These are phyloP conservation scores for Tetraselmis chui DNA, from an alignment of 139 green algal genomes.

Conservation along the genomic window DNA sequence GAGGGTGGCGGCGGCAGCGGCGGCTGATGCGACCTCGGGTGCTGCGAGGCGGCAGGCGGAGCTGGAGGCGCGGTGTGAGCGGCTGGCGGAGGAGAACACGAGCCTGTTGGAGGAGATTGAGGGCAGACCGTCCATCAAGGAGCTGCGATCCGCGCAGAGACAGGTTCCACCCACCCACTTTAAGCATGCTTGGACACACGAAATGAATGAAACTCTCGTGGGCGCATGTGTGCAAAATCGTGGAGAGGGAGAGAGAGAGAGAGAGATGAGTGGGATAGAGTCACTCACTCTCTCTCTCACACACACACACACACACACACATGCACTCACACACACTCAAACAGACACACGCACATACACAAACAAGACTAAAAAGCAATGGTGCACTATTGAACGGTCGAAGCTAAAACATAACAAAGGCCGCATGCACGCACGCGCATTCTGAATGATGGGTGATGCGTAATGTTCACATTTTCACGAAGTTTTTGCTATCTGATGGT, in stretches of 20 bases:
- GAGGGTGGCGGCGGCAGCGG: conserved; percentile 14
- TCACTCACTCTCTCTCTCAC: background rate
- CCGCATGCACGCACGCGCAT: too few relatives aligned
- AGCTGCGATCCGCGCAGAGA: conserved; percentile 15
- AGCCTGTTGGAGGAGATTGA: conserved; percentile 37
- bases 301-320: background rate
- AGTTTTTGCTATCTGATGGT: too few relatives aligned
- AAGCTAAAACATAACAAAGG: too few relatives aligned
- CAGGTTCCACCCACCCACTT: conserved; percentile 1
- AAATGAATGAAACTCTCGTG: too few relatives aligned
- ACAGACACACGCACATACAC: too few relatives aligned
- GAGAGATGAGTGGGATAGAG: background rate
- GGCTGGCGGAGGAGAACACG: conserved; percentile 38
- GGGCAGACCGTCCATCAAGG: conserved; percentile 21
- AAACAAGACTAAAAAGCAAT: too few relatives aligned
- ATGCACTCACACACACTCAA: too few relatives aligned
- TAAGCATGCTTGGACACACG: background rate
- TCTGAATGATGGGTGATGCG: too few relatives aligned
- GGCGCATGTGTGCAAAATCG: too few relatives aligned
- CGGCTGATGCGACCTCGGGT: conserved; percentile 20
- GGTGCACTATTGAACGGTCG: too few relatives aligned
- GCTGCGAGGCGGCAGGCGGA: conserved; percentile 36
- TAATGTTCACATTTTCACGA: too few relatives aligned
- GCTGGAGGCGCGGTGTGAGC: conserved; percentile 28
- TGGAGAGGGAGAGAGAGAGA: background rate